Conservation (phyloP, 352 stramenopile genomes). For the Nothophytophthora sp. region DNA sequence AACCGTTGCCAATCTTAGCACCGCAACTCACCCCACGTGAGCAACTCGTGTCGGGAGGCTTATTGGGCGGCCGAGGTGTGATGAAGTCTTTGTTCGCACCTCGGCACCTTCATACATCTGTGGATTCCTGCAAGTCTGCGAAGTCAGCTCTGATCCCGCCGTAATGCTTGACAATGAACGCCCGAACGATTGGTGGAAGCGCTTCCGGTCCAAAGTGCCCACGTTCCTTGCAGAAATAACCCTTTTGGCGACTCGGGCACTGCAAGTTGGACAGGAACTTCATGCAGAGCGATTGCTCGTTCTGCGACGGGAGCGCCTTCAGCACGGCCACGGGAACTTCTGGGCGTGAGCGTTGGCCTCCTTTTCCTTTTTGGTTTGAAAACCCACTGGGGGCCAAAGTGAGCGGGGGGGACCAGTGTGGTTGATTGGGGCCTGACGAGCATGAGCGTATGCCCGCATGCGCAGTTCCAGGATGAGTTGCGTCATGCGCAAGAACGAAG, state of each 20-base stretch:
- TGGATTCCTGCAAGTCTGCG: not conserved
- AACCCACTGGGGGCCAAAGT: too few species aligned
- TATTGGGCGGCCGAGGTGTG: not conserved
- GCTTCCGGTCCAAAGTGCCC: conserved; percentile 9
- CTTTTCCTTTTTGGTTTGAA: not conserved
- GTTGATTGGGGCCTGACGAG: not conserved
- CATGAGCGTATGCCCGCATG: not conserved
- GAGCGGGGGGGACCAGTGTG: too few species aligned
- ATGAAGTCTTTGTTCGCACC: not conserved
- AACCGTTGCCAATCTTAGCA: too few species aligned
- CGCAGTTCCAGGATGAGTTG: conserved; percentile 6
- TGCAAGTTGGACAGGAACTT: conserved; percentile 6
- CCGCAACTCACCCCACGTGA: too few species aligned
- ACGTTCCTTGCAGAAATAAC: conserved; percentile 2
- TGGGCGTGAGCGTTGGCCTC: not conserved
- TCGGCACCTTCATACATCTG: conserved; percentile 4
- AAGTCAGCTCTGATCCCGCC: conserved; percentile 4
- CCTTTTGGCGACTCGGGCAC: conserved; percentile 9
- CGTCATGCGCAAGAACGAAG: conserved; percentile 1
- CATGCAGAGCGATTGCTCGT: conserved; percentile 11
- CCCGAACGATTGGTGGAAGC: conserved; percentile 5
- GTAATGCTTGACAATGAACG: conserved; percentile 11
- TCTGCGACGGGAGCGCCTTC: conserved; percentile 4
- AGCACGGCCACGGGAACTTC: conserved; percentile 4
- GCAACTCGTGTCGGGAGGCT: not conserved